Conservation (phyloP, 2,329 filamentous ascomycete genomes). For the Penicillium sp. region DNA sequence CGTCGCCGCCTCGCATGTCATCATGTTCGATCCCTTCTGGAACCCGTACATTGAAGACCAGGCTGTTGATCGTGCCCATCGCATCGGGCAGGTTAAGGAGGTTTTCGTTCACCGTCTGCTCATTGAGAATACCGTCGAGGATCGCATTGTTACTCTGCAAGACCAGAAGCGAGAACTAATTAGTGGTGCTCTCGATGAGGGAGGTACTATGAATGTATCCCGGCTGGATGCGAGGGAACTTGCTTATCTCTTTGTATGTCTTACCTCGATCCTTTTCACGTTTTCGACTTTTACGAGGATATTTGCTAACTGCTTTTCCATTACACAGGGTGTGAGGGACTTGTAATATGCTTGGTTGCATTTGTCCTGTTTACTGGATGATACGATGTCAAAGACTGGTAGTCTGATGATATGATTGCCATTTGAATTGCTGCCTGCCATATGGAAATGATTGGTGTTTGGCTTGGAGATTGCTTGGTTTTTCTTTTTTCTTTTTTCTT, state of each 20-base stretch:
- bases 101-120: constrained; percentile 81
- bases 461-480: background rate
- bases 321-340: constrained; percentile 21
- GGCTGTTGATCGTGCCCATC: constrained; percentile 83
- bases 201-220: constrained; percentile 63
- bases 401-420: background rate
- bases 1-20: constrained; percentile 76
- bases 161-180: constrained; percentile 75
- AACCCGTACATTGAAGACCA: constrained; percentile 92
- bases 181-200: constrained; percentile 75
- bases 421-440: background rate
- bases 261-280: background rate
- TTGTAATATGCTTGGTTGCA: background rate
- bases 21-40: constrained; percentile 92
- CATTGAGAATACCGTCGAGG: constrained; percentile 76
- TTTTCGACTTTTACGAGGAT: background rate
- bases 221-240: constrained; percentile 67
- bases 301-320: constrained; percentile 7
- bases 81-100: constrained; percentile 72
- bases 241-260: constrained; percentile 63
- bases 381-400: background rate
- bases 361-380: background rate
- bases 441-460: background rate
- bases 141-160: constrained; percentile 77
- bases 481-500: background rate